Base-by-base conservation (phyloP, 352 stramenopile genomes). In the Phytopythium delawarense region DNA sequence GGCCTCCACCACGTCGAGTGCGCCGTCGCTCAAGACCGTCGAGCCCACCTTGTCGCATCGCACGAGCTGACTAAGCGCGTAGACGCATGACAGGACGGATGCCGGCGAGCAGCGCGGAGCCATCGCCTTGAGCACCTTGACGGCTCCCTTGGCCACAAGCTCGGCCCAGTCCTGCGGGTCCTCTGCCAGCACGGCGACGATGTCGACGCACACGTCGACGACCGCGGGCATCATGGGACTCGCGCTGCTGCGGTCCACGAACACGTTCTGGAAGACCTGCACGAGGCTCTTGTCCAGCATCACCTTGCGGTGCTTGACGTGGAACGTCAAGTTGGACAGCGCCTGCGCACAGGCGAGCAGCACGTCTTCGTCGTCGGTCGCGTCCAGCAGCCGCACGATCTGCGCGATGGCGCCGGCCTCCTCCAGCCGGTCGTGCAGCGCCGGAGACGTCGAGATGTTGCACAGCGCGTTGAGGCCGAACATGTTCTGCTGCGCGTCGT, bases 391-490 rank as follows among this genome's bases (percentile, higher is more conserved):
- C 0, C 72, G 76, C 20, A 92, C 59, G 55, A 87, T 77, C 30
- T 83, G 78, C 15, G 70, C 21, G 3, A 88, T 71, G 15, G 74
- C 68, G 0, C 72, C 70, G 8, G 79, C 75, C 51, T 94, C 83
- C 28, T 89, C 78, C 11, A 92, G 76, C 7, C 84, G 84, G 32
- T 92, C 81, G 64, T 94, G 85, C 8, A 94, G 72, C 23, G 65
- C 70, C 46, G 73, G 69, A 4, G 78, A 71, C 21, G 71, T 79
- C 32, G 85, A 89, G 54, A 92, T 84, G 45, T 94, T 94, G 69
- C 85, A 91, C 5, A 94, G 74, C 34, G 84, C 78, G 40, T 91
- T 90, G 42, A 92, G 71, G 12, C 72, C 80, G 57, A 89, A 91
- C 23, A 85, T 67, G 65, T 89, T 82, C 44, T 91, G 79, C 49